Percentiles rank a stretch among this genome's conserved stretches.
phyloP scores from a whole-genome alignment of 73 alveolate species.

The Paraurostyla sp. region DNA sequence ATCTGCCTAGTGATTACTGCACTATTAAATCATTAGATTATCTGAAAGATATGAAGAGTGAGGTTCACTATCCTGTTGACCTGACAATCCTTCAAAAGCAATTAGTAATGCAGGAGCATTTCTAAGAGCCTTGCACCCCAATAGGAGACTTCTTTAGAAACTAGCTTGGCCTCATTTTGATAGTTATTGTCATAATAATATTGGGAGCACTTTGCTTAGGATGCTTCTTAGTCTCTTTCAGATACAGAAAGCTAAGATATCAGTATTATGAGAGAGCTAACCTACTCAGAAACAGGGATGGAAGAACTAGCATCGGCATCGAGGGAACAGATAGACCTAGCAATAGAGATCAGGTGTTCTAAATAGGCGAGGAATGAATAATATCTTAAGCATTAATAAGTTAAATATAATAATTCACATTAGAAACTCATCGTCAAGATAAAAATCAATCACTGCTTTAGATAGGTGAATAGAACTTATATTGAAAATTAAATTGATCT shows the following conservation, averaged over 20 bases:
- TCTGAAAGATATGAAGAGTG: background rate
- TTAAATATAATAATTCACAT: background rate
- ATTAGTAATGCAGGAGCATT: background rate
- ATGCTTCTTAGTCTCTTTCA: background rate
- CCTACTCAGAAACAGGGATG: background rate
- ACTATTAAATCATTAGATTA: background rate
- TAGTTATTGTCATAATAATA: background rate
- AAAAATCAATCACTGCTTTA: constrained; percentile 3
- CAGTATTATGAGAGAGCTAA: constrained; percentile 2
- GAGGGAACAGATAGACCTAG: background rate
- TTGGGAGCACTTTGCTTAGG: background rate
- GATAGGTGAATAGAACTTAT: background rate
- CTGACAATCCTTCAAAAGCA: too few species aligned
- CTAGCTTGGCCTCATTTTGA: background rate
- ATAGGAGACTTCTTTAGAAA: background rate
- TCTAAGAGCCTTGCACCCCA: background rate
- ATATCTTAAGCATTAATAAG: background rate
- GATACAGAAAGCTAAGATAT: background rate
- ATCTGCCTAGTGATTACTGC: background rate
- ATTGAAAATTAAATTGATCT: background rate
- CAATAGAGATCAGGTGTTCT: background rate
- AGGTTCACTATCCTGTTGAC: background rate
- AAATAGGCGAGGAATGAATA: background rate
- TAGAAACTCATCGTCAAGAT: background rate
- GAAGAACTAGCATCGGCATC: background rate